A percentile compares a stretch with the other conserved stretches of the same genome.
These are phyloP conservation scores for Veloboletus limbatus DNA, from an alignment of 1,284 basidiomycete species.

Conservation along the genomic window DNA sequence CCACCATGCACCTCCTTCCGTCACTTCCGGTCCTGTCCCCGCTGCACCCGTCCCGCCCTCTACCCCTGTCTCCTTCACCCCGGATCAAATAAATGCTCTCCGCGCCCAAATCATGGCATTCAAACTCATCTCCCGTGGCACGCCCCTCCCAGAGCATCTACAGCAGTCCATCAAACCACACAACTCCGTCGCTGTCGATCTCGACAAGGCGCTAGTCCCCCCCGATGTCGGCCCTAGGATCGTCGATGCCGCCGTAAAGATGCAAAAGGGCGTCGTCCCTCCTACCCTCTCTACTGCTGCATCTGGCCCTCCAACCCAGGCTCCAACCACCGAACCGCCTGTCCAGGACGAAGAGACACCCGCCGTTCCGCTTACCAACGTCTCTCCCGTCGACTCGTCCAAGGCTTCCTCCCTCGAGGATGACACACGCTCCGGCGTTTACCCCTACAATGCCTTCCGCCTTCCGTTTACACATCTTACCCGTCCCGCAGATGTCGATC, in stretches of 20 bases:
- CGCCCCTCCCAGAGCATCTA: conserved; percentile 78
- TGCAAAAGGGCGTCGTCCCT: conserved; percentile 53
- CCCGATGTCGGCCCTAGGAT: conserved; percentile 61
- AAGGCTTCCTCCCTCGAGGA: conserved; percentile 77
- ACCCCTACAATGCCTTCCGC: conserved; percentile 94
- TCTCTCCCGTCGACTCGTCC: conserved; percentile 52
- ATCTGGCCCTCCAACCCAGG: conserved; percentile 13
- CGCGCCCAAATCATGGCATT: conserved; percentile 89
- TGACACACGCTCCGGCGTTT: conserved; percentile 78
- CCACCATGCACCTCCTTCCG: conserved; percentile 20
- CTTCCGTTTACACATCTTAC: conserved; percentile 82
- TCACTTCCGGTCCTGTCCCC: conserved; percentile 30
- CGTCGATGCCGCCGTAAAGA: conserved; percentile 77
- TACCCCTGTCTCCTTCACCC: conserved; percentile 78
- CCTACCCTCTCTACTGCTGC: conserved; percentile 12
- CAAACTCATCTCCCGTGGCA: conserved; percentile 77
- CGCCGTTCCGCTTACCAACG: conserved; percentile 24
- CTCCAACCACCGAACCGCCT: conserved; percentile 10
- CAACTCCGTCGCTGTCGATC: conserved; percentile 54
- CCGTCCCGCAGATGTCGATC: conserved; percentile 57
- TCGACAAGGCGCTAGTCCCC: conserved; percentile 62
- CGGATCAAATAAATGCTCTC: conserved; percentile 81
- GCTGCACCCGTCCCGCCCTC: conserved; percentile 33
- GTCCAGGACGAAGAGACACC: conserved; percentile 46
- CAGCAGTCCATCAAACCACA: conserved; percentile 75